Conservation (phyloP, 2,329 filamentous ascomycete species). For the Aspergillus costaricaensis region DNA sequence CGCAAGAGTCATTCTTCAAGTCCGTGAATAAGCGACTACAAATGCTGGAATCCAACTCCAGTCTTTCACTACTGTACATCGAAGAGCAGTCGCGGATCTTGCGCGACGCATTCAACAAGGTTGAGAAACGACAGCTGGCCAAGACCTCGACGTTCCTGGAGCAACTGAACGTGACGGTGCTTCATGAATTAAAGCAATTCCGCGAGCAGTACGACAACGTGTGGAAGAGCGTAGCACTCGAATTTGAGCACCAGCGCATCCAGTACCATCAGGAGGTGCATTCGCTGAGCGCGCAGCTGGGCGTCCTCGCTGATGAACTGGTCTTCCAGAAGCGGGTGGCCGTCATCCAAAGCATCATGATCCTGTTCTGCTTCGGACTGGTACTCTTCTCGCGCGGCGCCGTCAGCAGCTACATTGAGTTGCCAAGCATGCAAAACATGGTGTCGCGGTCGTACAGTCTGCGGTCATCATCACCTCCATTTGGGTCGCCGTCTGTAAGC, state of each 20-base stretch:
- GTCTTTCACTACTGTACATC: slow-evolving; percentile 90
- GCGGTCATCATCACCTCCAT: slow-evolving; percentile 39
- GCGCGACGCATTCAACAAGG: slow-evolving; percentile 79
- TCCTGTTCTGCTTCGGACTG: slow-evolving; percentile 82
- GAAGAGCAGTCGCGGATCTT: slow-evolving; percentile 92
- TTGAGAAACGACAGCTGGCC: slow-evolving; percentile 83
- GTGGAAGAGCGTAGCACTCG: slow-evolving; percentile 93
- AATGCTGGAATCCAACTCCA: slow-evolving; percentile 88
- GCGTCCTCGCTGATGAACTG: slow-evolving; percentile 90
- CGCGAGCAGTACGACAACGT: slow-evolving; percentile 90
- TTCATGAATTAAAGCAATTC: slow-evolving; percentile 75
- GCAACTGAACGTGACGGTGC: slow-evolving; percentile 81
- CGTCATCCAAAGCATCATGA: slow-evolving; percentile 83
- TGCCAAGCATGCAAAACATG: slow-evolving; percentile 50
- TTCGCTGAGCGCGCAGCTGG: slow-evolving; percentile 77
- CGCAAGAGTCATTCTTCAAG: slow-evolving; percentile 98
- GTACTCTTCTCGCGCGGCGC: slow-evolving; percentile 70
- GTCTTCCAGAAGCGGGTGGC: slow-evolving; percentile 84
- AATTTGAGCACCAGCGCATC: slow-evolving; percentile 84
- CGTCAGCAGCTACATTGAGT: slow-evolving; percentile 47
- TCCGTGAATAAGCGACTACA: slow-evolving; percentile 90
- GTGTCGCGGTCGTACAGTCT: slow-evolving; percentile 48
- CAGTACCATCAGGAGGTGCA: slow-evolving; percentile 80
- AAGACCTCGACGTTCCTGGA: slow-evolving; percentile 82
- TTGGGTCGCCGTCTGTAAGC: slow-evolving; percentile 40